Percentiles rank a stretch among this genome's conserved stretches.
These are phyloP conservation scores for Sporothrix sp. DNA, from an alignment of 2,329 filamentous ascomycete genomes.

Conservation along the genomic window DNA sequence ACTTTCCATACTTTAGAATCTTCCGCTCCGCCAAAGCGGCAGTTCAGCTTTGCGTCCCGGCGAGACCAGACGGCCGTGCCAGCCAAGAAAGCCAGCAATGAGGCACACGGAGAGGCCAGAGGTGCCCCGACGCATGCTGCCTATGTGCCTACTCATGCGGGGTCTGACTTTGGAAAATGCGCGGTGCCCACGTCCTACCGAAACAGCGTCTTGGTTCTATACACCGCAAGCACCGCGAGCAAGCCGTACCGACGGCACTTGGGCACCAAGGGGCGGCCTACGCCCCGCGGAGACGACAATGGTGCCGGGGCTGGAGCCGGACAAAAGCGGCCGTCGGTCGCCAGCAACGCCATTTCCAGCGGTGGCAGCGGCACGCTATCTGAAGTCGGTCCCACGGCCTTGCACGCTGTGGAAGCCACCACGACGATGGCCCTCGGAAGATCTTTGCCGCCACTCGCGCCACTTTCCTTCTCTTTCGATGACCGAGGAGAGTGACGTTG, in stretches of 20 bases:
- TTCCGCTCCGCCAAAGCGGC: not conserved
- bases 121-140: not conserved
- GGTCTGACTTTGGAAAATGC: slow-evolving; percentile 11
- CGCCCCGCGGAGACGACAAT: too few species aligned
- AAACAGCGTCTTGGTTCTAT: slow-evolving; percentile 1
- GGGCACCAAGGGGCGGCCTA: too few species aligned
- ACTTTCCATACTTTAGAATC: not conserved
- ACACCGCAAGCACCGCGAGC: not conserved
- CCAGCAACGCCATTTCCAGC: not conserved
- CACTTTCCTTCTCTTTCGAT: too few species aligned
- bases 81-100: not conserved
- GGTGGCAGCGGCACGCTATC: too few species aligned
- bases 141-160: slow-evolving; percentile 15
- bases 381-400: too few species aligned
- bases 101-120: not conserved
- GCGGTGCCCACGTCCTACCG: slow-evolving; percentile 8
- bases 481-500: too few species aligned
- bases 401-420: too few species aligned
- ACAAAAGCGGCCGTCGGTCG: too few species aligned
- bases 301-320: too few species aligned
- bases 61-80: not conserved
- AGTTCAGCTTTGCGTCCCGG: slow-evolving; percentile 1
- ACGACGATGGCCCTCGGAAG: too few species aligned
- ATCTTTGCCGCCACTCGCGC: too few species aligned
- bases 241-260: not conserved